Evolutionary conservation across 768 basidiomycete genomes (phyloP).

Genomic region (Saitozyma podzolica): DNA sequence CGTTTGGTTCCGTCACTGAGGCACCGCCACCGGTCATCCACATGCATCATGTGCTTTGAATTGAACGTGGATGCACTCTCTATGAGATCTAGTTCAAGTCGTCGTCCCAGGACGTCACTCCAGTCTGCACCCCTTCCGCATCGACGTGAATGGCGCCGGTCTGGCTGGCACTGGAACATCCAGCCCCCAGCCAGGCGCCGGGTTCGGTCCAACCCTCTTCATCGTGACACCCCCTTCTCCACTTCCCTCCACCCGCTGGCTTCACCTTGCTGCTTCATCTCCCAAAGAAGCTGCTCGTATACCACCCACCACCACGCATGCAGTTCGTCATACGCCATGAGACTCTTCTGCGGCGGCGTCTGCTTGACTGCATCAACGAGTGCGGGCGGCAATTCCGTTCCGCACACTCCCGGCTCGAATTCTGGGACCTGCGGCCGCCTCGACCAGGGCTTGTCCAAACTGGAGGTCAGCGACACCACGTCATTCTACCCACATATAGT

Average conservation of each 20-base stretch:
- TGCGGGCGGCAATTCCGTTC: conserved; percentile 12
- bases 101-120: no score
- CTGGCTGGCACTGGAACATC: background rate
- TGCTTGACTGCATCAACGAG: conserved; percentile 20
- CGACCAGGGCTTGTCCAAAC: conserved; percentile 52
- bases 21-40: background rate
- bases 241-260: conserved; percentile 37
- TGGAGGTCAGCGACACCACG: conserved; percentile 13
- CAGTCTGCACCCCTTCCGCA: background rate
- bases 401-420: background rate
- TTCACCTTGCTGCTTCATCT: conserved; percentile 30
- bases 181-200: background rate
- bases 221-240: conserved; percentile 34
- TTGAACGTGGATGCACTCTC: background rate
- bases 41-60: background rate
- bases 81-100: no score
- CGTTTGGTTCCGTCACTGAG: background rate
- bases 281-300: conserved; percentile 41
- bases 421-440: conserved; percentile 17
- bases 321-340: conserved; percentile 35
- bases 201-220: conserved; percentile 3
- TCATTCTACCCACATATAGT: conserved; percentile 48
- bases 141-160: background rate
- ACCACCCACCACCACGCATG: conserved; percentile 52
- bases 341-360: conserved; percentile 23